These are phyloP conservation scores for Erigeron philadelphicus DNA, from an alignment of 140 eudicot genomes.

Conservation along the genomic window DNA sequence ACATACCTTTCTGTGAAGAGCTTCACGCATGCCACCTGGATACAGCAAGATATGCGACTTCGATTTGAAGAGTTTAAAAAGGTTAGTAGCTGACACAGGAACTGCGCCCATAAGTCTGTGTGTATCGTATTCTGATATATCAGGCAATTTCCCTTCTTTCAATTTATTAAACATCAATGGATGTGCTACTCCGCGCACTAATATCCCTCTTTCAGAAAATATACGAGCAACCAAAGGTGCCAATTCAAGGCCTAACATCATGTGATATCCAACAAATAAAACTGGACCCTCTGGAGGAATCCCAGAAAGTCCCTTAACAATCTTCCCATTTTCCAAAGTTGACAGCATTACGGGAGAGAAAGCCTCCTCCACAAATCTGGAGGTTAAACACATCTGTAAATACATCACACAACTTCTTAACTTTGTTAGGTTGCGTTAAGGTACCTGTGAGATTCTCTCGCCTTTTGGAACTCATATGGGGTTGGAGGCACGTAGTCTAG, in stretches of 20 bases:
- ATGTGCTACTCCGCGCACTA: constrained; percentile 79
- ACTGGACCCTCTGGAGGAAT: constrained; percentile 86
- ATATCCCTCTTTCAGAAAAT: constrained; percentile 46
- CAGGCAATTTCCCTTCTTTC: constrained; percentile 47
- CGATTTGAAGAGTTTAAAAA: constrained; percentile 51
- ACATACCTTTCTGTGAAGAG: constrained; percentile 88
- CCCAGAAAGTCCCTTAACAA: constrained; percentile 72
- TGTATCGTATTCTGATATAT: constrained; percentile 47
- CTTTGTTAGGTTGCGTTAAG: not conserved
- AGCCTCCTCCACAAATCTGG: constrained; percentile 50
- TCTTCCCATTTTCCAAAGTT: constrained; percentile 59
- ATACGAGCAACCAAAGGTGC: constrained; percentile 48
- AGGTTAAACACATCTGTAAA: not conserved
- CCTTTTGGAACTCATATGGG: constrained; percentile 39
- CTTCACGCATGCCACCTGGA: constrained; percentile 95
- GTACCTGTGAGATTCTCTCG: constrained; percentile 54
- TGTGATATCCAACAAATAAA: constrained; percentile 74
- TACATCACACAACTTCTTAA: not conserved
- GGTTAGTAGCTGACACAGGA: constrained; percentile 75
- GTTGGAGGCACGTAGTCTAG: constrained; percentile 70
- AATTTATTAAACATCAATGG: constrained; percentile 56
- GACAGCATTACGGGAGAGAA: constrained; percentile 74
- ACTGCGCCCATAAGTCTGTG: constrained; percentile 77
- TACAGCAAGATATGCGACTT: constrained; percentile 69
- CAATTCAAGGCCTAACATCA: constrained; percentile 73